Percentiles rank a stretch among this genome's conserved stretches.
Evolutionary conservation across 2,329 filamentous ascomycete species (phyloP).

Genomic region (Blastomyces gilchristii): DNA sequence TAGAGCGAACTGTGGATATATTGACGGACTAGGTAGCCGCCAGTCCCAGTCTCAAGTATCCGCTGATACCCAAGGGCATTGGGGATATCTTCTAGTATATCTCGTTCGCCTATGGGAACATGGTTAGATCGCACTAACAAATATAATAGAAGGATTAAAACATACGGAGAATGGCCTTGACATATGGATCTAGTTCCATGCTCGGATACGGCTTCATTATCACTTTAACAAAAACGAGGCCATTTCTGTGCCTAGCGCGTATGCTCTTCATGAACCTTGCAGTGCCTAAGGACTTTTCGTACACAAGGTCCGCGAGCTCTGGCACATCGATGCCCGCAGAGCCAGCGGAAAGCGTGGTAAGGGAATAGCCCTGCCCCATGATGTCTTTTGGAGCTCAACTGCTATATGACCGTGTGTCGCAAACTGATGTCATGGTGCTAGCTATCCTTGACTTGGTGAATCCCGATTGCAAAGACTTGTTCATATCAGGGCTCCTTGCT

Average conservation of each 20-base stretch:
- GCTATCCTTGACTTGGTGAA: neutral
- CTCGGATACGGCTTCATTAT: slow-evolving; percentile 83
- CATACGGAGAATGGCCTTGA: slow-evolving; percentile 63
- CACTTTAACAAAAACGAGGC: slow-evolving; percentile 86
- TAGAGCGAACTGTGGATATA: slow-evolving; percentile 95
- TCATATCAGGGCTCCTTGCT: neutral
- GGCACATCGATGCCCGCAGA: slow-evolving; percentile 88
- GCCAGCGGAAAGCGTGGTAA: slow-evolving; percentile 81
- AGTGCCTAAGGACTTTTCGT: slow-evolving; percentile 84
- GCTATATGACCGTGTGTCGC: neutral
- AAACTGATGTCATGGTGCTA: neutral
- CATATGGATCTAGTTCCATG: slow-evolving; percentile 70
- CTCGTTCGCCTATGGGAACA: slow-evolving; percentile 57
- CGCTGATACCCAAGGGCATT: slow-evolving; percentile 87
- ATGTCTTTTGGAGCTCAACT: slow-evolving; percentile 16
- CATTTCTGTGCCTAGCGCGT: slow-evolving; percentile 78
- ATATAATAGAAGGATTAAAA: slow-evolving; percentile 11
- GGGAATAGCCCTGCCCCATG: slow-evolving; percentile 96
- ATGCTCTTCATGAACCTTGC: slow-evolving; percentile 96
- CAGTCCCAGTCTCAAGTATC: slow-evolving; percentile 80
- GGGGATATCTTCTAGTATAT: slow-evolving; percentile 67
- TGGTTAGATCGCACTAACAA: slow-evolving; percentile 16
- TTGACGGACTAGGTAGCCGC: slow-evolving; percentile 87
- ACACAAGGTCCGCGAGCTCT: slow-evolving; percentile 79
- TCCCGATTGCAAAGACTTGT: neutral